Base-by-base conservation (phyloP, 768 basidiomycete genomes). In the Tulasnella sp. region DNA sequence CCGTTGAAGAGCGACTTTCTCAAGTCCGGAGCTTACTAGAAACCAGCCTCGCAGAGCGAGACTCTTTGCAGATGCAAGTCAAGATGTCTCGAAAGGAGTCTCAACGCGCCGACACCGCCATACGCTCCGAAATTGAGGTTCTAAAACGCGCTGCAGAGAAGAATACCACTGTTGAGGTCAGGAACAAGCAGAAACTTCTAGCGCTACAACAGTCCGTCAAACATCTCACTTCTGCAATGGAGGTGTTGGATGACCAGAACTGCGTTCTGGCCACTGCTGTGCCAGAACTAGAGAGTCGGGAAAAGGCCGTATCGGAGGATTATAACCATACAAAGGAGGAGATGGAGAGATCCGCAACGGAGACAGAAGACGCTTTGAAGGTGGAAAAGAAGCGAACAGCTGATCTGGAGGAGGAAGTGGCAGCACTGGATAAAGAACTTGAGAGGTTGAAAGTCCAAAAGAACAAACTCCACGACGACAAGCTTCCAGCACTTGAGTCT, bases 131-230 rank as follows among this genome's bases (percentile, higher is more conserved):
- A 71, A 91, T 94, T 45, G 87, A 93, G 34, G 77, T 79, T 0
- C 76, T 93, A 54, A 89, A 87, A 68, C 80, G 88, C 3, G 80
- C 88, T 1, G 84, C 84, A 2, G 92, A 94, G 65, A 91, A 90
- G 65, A 80, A 85, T 57, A 73, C 78, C 0, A 76, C 80, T 0
- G 78, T 80, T 1, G 93, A 97, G 68, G 75, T 80, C 22, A 80
- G 91, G n/a, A 82, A 84, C 9, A 81, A 82, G 45, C 92, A 94
- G 68, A 93, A 91, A 65, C 81, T 85, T 9, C 76, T 92, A 10
- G 88, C 92, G 0, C 72, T 94, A 41, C 91, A 93, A 68, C 91
- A 94, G 66, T 86, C 90, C 2, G 83, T 85, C 12, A 91, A 87
- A 66, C 82, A 88, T 55, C 82, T 87, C 9, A 81, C 79, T 63